These are phyloP conservation scores for Jatropha curcas DNA, from an alignment of 345 rosid species.

Conservation along the genomic window DNA sequence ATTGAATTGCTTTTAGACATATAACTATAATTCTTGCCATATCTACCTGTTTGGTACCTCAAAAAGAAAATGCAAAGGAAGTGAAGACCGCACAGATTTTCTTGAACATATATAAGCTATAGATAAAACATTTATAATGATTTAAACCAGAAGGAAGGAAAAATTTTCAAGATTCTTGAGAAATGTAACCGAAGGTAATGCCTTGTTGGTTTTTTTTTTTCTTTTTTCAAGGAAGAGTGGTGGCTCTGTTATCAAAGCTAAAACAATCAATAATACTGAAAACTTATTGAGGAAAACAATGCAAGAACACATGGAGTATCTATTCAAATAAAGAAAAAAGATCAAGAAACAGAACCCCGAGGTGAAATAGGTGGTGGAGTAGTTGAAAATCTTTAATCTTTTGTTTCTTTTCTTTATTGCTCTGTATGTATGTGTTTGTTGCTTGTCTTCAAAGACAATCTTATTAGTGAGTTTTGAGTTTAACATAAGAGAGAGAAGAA, in stretches of 20 bases:
- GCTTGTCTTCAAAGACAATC: conserved; percentile 50
- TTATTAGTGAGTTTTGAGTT: not conserved
- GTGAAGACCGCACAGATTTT: not conserved
- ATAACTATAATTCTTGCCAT: conserved; percentile 42
- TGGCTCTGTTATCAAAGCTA: conserved; percentile 51
- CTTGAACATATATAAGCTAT: not conserved
- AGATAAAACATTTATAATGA: not conserved
- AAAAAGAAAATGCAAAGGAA: not conserved
- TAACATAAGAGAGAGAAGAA: conserved; percentile 24
- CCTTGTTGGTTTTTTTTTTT: not conserved
- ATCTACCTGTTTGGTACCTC: conserved; percentile 28
- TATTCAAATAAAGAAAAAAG: conserved; percentile 25
- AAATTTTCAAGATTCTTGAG: conserved; percentile 4
- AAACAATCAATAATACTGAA: conserved; percentile 45
- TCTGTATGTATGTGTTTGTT: conserved; percentile 35
- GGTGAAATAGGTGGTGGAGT: conserved; percentile 46
- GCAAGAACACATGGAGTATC: conserved; percentile 69
- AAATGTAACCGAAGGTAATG: conserved; percentile 28
- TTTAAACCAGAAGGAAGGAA: not conserved
- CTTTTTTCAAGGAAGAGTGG: conserved; percentile 15
- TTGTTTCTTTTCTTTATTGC: conserved; percentile 8
- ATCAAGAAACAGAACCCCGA: conserved; percentile 64
- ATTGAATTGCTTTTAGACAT: conserved; percentile 17
- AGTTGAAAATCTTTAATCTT: conserved; percentile 35
- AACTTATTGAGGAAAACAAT: conserved; percentile 66